Conservation (phyloP, 805 yeast genomes). For the Lachancea sp. region DNA sequence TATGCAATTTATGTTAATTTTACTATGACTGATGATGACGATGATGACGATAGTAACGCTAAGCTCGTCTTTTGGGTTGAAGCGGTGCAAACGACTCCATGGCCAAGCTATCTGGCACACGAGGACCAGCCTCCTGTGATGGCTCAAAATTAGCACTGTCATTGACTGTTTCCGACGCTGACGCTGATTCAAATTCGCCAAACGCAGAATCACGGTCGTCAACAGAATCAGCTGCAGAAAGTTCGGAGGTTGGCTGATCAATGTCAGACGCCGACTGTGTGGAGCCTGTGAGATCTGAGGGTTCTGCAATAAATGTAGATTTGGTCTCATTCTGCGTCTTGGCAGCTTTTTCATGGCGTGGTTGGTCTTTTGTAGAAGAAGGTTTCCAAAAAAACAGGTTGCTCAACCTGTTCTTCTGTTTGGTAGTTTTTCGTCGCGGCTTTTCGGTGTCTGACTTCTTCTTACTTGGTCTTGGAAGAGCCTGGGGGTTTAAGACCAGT, state of each 20-base stretch:
- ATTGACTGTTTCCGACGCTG: not conserved
- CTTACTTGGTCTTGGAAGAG: constrained; percentile 23
- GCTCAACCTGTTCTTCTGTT: constrained; percentile 16
- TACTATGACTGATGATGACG: too few species aligned
- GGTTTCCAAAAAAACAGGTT: constrained; percentile 24
- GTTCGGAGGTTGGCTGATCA: not conserved
- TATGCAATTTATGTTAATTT: not conserved
- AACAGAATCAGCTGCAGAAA: not conserved
- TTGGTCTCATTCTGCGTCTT: not conserved
- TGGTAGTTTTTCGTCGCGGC: constrained; percentile 8
- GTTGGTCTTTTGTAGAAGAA: not conserved
- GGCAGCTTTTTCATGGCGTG: not conserved
- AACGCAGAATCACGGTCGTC: constrained; percentile 20
- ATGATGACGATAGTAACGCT: not conserved
- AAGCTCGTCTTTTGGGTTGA: constrained; percentile 23
- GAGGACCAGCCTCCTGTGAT: not conserved
- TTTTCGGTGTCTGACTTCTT: constrained; percentile 2
- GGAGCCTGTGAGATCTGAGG: too few species aligned
- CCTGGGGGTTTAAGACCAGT: constrained; percentile 23
- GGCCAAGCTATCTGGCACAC: not conserved
- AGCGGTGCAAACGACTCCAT: constrained; percentile 26
- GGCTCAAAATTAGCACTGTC: not conserved
- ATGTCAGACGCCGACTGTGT: not conserved
- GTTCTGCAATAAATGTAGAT: not conserved
- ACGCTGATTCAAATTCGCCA: constrained; percentile 21